Evolutionary conservation across 2,329 filamentous ascomycete species (phyloP).

Genomic region (Cladosporium sp.): DNA sequence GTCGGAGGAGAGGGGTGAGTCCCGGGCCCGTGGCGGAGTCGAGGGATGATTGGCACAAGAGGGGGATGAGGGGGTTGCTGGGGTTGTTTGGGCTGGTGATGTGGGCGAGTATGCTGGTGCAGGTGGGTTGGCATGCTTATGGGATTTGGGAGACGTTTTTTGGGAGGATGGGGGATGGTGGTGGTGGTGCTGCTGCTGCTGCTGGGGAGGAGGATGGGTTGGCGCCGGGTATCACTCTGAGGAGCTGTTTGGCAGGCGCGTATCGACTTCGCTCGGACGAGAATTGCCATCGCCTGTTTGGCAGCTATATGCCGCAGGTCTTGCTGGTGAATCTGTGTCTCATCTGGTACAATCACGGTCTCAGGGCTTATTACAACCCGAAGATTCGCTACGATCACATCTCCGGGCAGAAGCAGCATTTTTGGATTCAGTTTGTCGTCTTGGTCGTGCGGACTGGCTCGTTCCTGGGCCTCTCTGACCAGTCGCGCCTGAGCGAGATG

Average conservation of each 20-base stretch:
- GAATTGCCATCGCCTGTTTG: constrained; percentile 23
- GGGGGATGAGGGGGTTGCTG: constrained; percentile 26
- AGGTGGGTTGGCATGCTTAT: constrained; percentile 28
- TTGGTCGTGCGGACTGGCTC: constrained; percentile 51
- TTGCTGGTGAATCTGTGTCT: constrained; percentile 22
- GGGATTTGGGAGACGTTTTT: not conserved
- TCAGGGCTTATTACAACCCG: constrained; percentile 27
- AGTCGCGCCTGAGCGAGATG: constrained; percentile 3
- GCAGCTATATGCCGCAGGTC: constrained; percentile 21
- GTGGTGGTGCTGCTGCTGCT: no score
- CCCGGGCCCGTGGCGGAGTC: constrained; percentile 19
- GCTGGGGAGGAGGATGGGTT: not conserved
- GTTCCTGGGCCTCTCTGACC: constrained; percentile 13
- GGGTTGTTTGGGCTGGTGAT: constrained; percentile 19
- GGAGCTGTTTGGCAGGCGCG: constrained; percentile 12
- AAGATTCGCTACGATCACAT: constrained; percentile 10
- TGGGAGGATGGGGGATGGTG: constrained; percentile 1
- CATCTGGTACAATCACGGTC: constrained; percentile 32
- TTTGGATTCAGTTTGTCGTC: constrained; percentile 39
- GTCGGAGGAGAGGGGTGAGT: constrained; percentile 2
- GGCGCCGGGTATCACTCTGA: not conserved
- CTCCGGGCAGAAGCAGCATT: constrained; percentile 10
- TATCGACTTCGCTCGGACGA: constrained; percentile 16
- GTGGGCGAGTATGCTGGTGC: constrained; percentile 20
- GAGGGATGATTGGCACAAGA: constrained; percentile 40